These are phyloP conservation scores for Tylopilus sp. DNA, from an alignment of 1,284 basidiomycete species.

Conservation along the genomic window DNA sequence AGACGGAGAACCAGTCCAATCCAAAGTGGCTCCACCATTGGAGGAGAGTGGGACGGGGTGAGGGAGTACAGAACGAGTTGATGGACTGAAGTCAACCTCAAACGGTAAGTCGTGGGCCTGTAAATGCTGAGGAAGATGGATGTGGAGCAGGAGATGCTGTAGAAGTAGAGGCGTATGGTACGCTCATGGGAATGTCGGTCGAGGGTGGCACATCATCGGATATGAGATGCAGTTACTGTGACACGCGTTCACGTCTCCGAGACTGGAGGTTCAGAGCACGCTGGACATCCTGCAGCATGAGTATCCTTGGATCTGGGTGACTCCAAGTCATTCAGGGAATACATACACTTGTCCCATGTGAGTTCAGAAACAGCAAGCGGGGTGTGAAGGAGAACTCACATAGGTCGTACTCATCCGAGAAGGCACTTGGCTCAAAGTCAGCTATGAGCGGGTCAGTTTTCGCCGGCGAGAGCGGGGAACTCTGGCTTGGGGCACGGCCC, in stretches of 20 bases:
- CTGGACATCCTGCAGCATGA: conserved; percentile 73
- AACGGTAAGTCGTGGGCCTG: conserved; percentile 43
- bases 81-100: conserved; percentile 81
- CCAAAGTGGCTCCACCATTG: conserved; percentile 74
- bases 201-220: conserved; percentile 36
- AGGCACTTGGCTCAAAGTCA: conserved; percentile 51
- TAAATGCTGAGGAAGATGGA: conserved; percentile 47
- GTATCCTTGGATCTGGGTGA: conserved; percentile 70
- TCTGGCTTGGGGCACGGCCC: conserved; percentile 22
- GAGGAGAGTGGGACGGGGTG: conserved; percentile 73
- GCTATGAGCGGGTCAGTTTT: conserved; percentile 38
- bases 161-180: conserved; percentile 49
- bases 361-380: conserved; percentile 26
- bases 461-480: conserved; percentile 24
- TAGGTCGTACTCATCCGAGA: conserved; percentile 80
- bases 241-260: conserved; percentile 70
- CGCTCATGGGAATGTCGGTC: conserved; percentile 28
- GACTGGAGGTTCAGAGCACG: conserved; percentile 77
- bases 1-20: conserved; percentile 66
- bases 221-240: conserved; percentile 48
- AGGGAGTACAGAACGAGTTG: conserved; percentile 54
- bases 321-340: conserved; percentile 23
- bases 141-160: conserved; percentile 37
- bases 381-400: conserved; percentile 57
- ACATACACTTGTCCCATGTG: conserved; percentile 12